phyloP scores from a whole-genome alignment of 306 rosid species.

The Castanea mollissima region DNA sequence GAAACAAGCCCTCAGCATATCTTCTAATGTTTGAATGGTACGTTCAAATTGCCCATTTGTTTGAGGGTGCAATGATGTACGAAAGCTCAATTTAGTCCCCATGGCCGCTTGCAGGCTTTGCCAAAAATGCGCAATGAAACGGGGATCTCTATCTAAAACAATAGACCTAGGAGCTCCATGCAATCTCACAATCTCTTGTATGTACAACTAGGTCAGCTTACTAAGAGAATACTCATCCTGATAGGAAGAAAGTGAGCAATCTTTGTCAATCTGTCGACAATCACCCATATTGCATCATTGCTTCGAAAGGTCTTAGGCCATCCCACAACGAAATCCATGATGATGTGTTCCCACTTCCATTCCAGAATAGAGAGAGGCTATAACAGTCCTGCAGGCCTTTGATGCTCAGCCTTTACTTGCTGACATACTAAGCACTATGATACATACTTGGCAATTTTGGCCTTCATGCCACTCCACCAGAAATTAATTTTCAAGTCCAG shows the following conservation, averaged over 20 bases:
- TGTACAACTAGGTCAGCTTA: not conserved
- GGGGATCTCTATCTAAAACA: not conserved
- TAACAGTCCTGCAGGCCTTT: too few relatives aligned
- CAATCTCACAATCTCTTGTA: not conserved
- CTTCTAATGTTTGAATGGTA: not conserved
- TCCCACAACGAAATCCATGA: not conserved
- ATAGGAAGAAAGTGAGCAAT: not conserved
- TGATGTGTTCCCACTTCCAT: too few relatives aligned
- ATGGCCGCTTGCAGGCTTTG: not conserved
- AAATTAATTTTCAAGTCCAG: too few relatives aligned
- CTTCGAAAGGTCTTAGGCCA: not conserved
- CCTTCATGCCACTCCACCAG: too few relatives aligned
- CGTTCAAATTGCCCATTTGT: too few relatives aligned
- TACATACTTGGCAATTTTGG: too few relatives aligned
- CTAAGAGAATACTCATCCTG: not conserved
- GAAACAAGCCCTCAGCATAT: not conserved
- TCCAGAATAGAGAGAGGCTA: too few relatives aligned
- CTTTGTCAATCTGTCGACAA: not conserved
- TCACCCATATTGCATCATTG: not conserved
- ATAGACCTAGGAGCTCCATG: not conserved
- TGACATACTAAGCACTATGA: too few relatives aligned
- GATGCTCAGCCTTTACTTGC: too few relatives aligned
- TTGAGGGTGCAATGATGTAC: too few relatives aligned
- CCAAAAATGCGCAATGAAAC: not conserved
- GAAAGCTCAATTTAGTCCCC: too few relatives aligned